A percentile compares a stretch with the other conserved stretches of the same genome.
Evolutionary conservation across 2,329 filamentous ascomycete genomes (phyloP).

Genomic region (Diplodia intermedia): DNA sequence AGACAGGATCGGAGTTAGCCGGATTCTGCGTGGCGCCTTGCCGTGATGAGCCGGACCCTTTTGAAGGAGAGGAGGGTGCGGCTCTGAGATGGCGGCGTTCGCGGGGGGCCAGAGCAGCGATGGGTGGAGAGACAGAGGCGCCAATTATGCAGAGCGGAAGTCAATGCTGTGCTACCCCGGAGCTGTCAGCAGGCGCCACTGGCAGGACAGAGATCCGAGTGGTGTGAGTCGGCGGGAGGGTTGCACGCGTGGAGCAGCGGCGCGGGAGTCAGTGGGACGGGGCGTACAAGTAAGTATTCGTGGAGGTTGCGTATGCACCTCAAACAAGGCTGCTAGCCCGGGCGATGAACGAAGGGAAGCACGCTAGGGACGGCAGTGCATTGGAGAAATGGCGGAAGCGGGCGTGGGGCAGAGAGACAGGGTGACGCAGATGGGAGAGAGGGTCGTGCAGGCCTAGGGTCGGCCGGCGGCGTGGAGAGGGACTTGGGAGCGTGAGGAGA

Average conservation of each 20-base stretch:
- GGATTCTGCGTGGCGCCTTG: conserved; percentile 3
- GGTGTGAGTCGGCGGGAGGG: conserved; percentile 21
- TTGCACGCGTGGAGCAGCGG: conserved; percentile 21
- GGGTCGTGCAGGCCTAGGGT: conserved; percentile 15
- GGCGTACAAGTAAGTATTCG: conserved; percentile 15
- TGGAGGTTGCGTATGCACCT: not conserved
- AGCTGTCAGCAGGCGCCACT: conserved; percentile 22
- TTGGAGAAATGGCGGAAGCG: conserved; percentile 11
- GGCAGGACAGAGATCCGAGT: not conserved
- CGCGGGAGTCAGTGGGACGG: conserved; percentile 10
- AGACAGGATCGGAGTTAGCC: conserved; percentile 3
- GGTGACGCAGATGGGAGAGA: not conserved
- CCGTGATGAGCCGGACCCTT: not conserved
- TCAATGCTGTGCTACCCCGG: conserved; percentile 23
- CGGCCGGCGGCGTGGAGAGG: conserved; percentile 20
- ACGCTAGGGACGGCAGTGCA: conserved; percentile 16
- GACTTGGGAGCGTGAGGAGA: conserved; percentile 5
- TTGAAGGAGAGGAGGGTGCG: conserved; percentile 6
- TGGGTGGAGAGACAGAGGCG: conserved; percentile 8
- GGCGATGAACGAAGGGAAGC: not conserved
- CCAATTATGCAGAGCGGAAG: conserved; percentile 3
- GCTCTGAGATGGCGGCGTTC: conserved; percentile 12
- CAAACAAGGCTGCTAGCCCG: not conserved
- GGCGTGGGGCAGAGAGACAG: not conserved
- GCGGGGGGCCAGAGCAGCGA: conserved; percentile 20